A percentile compares a stretch with the other conserved stretches of the same genome.
These are phyloP conservation scores for Mariannaea sp. DNA, from an alignment of 2,329 filamentous ascomycete species.

Conservation along the genomic window DNA sequence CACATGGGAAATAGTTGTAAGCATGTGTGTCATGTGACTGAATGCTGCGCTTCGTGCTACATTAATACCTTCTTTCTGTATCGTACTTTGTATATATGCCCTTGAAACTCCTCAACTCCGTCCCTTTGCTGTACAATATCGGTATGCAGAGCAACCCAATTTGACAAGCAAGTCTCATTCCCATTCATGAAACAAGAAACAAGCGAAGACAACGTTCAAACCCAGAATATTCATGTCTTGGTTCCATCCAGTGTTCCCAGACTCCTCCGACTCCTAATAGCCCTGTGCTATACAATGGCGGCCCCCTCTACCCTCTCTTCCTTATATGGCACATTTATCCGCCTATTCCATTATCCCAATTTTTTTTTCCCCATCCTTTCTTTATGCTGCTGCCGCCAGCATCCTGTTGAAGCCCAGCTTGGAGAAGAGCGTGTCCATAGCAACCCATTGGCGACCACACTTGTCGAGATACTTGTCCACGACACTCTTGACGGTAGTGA, in stretches of 20 bases:
- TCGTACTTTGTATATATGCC: neutral
- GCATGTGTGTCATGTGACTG: too few species aligned
- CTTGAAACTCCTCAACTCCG: conserved; percentile 10
- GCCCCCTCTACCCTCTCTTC: neutral
- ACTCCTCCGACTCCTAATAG: conserved; percentile 26
- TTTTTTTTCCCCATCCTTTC: neutral
- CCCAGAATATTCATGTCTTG: neutral
- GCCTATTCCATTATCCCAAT: neutral
- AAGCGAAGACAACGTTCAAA: neutral
- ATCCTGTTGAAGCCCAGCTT: conserved; percentile 61
- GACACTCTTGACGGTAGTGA: conserved; percentile 74
- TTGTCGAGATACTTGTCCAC: conserved; percentile 87
- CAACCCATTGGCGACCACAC: conserved; percentile 89
- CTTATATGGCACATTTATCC: too few species aligned
- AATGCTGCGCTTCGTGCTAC: too few species aligned
- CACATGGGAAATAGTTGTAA: neutral
- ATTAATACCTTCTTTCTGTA: too few species aligned
- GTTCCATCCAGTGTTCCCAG: neutral
- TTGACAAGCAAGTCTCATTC: too few species aligned
- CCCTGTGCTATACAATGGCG: neutral
- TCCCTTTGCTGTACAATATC: neutral
- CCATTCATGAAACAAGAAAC: neutral
- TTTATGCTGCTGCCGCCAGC: conserved; percentile 14
- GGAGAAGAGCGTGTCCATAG: conserved; percentile 86
- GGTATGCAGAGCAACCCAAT: too few species aligned